Base-by-base conservation (phyloP, 345 rosid species). In the Erucastrum elatum region DNA sequence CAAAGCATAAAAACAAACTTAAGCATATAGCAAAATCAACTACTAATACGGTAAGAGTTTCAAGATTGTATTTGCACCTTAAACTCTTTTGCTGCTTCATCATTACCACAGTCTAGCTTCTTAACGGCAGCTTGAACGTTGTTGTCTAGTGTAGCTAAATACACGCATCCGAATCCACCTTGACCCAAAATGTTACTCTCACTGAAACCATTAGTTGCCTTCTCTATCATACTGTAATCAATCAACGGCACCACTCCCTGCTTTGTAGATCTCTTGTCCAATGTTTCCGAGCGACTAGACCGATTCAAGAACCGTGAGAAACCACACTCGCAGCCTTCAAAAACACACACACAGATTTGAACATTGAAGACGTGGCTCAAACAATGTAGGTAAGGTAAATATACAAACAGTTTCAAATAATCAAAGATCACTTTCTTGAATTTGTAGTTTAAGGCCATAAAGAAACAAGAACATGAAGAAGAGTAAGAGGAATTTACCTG, bases 121-220 rank as follows among this genome's bases (percentile, higher is more conserved):
- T 95, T 95, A 55, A 95, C 97, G 8, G 99, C 98, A 66, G 89
- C 91, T 60, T 27, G 70, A 66, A 81, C 70, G 77, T 77, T 81
- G 77, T 87, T 86, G 0, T 93, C 98, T 81, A 95, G 70, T 6
- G 71, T 77, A 65, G 94, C 94, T 78, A 84, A 84, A 76, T 90
- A 95, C 66, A 95, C 99, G 74, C 87, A 84, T 46, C 98, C 99
- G 77, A 95, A 95, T 76, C 92, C 99, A 27, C 99, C 99, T 79
- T 80, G 85, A 26, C 99, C 99, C 86, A 95, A 71, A 33, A 89
- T 82, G 75, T 87, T 93, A 58, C 84, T 84, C 74, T 88, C 93
- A 11, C 77, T 88, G 77, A 95, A 95, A 80, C 82, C 85, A 81
- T 82, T 70, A 3, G 97, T 95, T 4, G 84, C 90, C 74, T 90